Percentiles rank a stretch among this genome's conserved stretches.
These are phyloP conservation scores for Cladophialophora bantiana DNA, from an alignment of 2,329 filamentous ascomycete genomes.

Conservation along the genomic window DNA sequence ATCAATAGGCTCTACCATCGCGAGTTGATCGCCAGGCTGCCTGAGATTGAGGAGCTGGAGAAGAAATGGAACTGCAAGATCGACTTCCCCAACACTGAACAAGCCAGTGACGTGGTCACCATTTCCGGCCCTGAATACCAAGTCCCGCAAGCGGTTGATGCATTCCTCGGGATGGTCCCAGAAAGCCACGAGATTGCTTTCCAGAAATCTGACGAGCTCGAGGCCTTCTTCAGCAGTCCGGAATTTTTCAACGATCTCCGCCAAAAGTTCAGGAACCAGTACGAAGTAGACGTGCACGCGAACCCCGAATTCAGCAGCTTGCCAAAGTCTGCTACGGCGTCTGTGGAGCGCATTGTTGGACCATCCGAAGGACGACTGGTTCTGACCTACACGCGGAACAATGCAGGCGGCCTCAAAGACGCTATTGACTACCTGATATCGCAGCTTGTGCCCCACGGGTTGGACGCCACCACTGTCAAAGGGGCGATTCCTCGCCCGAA, in stretches of 20 bases:
- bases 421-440: conserved; percentile 93
- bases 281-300: conserved; percentile 86
- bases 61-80: conserved; percentile 99
- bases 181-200: conserved; percentile 93
- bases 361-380: conserved; percentile 63
- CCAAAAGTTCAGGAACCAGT: conserved; percentile 84
- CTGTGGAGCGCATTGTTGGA: conserved; percentile 53
- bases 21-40: conserved; percentile 85
- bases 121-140: conserved; percentile 98
- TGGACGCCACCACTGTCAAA: conserved; percentile 87
- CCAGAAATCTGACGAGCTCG: conserved; percentile 75
- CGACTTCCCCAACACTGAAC: conserved; percentile 95
- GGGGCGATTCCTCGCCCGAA: conserved; percentile 97
- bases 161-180: conserved; percentile 96
- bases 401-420: conserved; percentile 91
- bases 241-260: conserved; percentile 82
- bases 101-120: conserved; percentile 93
- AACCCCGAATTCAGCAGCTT: conserved; percentile 52
- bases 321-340: conserved; percentile 43
- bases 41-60: conserved; percentile 91
- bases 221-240: conserved; percentile 79
- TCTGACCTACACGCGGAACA: conserved; percentile 93
- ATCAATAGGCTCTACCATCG: conserved; percentile 96
- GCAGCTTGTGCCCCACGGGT: conserved; percentile 82
- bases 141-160: conserved; percentile 94